Conservation (phyloP, 208 protist genomes). For the Acanthamoeba sp. region DNA sequence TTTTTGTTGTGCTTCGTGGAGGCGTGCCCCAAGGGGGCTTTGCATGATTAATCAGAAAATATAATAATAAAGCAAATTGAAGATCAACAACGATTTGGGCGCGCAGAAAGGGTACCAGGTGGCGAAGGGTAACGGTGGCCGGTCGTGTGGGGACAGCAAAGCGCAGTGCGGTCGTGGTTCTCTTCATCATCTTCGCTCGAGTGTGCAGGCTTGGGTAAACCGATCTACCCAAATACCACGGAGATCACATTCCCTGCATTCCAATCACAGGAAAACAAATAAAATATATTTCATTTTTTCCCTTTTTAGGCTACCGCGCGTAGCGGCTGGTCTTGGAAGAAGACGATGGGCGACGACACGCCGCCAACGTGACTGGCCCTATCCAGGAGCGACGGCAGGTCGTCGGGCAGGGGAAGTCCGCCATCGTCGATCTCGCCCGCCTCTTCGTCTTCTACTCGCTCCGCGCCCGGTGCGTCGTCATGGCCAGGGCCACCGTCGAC, state of each 20-base stretch:
- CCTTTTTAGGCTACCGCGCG: no score
- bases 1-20: no score
- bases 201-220: no score
- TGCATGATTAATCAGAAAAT: no score
- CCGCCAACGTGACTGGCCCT: background rate
- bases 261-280: no score
- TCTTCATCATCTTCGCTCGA: background rate
- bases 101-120: background rate
- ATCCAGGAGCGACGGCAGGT: background rate
- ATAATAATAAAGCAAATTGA: no score
- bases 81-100: background rate
- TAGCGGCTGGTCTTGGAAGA: background rate
- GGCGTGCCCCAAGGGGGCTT: no score
- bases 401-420: no score
- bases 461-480: no score
- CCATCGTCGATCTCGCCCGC: background rate
- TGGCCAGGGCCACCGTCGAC: background rate
- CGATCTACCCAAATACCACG: no score
- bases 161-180: background rate
- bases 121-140: background rate
- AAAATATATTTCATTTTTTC: no score
- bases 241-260: no score
- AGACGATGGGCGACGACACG: background rate
- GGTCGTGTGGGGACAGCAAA: background rate
- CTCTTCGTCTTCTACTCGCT: background rate